phyloP scores from a whole-genome alignment of 257 asterid genomes.

The Primulina eburnea region DNA sequence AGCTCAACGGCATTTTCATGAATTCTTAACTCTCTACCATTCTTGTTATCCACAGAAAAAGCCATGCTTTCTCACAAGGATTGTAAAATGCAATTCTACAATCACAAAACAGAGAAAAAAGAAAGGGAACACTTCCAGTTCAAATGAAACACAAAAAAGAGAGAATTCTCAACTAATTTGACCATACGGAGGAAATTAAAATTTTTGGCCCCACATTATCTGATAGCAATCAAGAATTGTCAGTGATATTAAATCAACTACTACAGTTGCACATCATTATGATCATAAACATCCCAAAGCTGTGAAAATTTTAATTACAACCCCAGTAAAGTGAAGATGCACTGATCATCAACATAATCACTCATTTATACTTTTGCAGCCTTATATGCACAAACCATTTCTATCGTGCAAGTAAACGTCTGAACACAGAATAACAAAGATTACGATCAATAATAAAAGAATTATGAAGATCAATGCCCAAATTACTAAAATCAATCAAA shows the following conservation, averaged over 20 bases:
- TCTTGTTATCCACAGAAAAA: conserved; percentile 40
- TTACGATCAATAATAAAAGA: neutral
- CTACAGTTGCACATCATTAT: conserved; percentile 24
- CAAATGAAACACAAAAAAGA: neutral
- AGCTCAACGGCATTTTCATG: conserved; percentile 64
- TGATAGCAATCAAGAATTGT: conserved; percentile 15
- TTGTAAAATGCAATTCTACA: conserved; percentile 23
- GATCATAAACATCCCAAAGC: conserved; percentile 21
- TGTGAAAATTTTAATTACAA: neutral
- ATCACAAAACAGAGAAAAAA: conserved; percentile 14
- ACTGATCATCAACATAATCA: conserved; percentile 5
- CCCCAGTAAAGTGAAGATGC: conserved; percentile 13
- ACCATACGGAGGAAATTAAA: conserved; percentile 20
- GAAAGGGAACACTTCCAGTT: conserved; percentile 15
- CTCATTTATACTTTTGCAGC: conserved; percentile 15
- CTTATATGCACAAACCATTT: neutral
- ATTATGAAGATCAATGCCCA: conserved; percentile 27
- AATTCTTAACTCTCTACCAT: conserved; percentile 66
- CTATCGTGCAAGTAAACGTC: conserved; percentile 12
- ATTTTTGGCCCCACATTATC: neutral
- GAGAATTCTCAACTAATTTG: conserved; percentile 21
- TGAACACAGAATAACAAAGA: neutral
- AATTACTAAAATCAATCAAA: conserved; percentile 29
- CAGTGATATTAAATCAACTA: conserved; percentile 6
- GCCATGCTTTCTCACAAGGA: conserved; percentile 60